Evolutionary conservation across 257 asterid species (phyloP).

Genomic region (Cynanchum wilfordii): DNA sequence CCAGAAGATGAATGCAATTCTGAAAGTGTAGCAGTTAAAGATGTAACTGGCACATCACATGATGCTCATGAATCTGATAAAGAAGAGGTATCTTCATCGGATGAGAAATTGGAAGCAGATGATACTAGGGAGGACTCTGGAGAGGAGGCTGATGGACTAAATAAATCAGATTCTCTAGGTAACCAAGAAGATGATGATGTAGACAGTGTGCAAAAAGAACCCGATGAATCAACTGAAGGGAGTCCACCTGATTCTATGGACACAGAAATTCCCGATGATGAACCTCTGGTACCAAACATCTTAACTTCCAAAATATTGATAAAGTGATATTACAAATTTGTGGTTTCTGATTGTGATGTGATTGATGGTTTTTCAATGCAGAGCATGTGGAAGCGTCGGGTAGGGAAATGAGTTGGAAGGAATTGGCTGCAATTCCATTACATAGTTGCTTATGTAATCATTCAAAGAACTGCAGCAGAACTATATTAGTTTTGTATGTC

Average conservation of each 20-base stretch:
- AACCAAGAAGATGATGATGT: conserved; percentile 20
- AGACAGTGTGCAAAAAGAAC: conserved; percentile 24
- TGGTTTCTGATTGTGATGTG: conserved; percentile 10
- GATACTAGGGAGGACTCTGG: conserved; percentile 42
- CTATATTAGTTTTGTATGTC: background rate
- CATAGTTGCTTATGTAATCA: conserved; percentile 1
- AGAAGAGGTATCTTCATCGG: conserved; percentile 55
- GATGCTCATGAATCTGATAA: conserved; percentile 36
- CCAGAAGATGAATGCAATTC: conserved; percentile 41
- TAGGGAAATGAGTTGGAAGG: conserved; percentile 40
- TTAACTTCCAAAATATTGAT: background rate
- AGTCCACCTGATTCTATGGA: conserved; percentile 34
- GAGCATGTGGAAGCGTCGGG: conserved; percentile 76
- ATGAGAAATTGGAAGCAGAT: conserved; percentile 30
- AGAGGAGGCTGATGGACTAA: conserved; percentile 34
- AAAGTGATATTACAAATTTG: background rate
- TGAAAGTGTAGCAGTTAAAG: conserved; percentile 47
- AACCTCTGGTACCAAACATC: conserved; percentile 65
- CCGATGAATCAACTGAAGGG: conserved; percentile 22
- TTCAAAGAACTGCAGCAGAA: conserved; percentile 16
- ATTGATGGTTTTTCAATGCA: conserved; percentile 32
- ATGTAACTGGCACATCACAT: conserved; percentile 30
- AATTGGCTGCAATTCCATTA: conserved; percentile 14
- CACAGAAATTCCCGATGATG: conserved; percentile 67
- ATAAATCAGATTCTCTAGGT: conserved; percentile 26